A percentile compares a stretch with the other conserved stretches of the same genome.
Conservation (phyloP, 495 filamentous ascomycete genomes). For the Penicillium alfredii region DNA sequence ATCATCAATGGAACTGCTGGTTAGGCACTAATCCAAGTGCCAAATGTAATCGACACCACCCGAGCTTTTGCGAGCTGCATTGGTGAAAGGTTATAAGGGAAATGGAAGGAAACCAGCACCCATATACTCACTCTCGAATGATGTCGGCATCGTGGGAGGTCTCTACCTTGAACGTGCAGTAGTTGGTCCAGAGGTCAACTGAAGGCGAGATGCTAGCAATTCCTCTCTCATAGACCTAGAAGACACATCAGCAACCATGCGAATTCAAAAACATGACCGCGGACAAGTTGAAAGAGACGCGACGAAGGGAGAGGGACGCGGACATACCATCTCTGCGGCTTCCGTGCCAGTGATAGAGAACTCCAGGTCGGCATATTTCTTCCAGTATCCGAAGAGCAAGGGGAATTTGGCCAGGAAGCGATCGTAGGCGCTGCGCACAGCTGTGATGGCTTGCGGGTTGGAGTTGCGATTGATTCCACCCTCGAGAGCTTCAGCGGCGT, state of each 20-base stretch:
- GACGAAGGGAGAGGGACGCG: no score
- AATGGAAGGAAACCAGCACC: conserved; percentile 17
- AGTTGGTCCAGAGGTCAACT: conserved; percentile 94
- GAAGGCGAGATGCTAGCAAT: conserved; percentile 89
- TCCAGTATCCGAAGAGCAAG: conserved; percentile 96
- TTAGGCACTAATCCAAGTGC: conserved; percentile 22
- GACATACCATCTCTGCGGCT: conserved; percentile 91
- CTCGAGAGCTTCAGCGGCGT: conserved; percentile 74
- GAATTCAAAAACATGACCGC: no score
- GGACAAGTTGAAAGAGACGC: no score
- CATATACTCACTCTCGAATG: conserved; percentile 87
- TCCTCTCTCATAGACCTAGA: conserved; percentile 88
- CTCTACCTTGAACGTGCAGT: conserved; percentile 95
- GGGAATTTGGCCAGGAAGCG: conserved; percentile 93
- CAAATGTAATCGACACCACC: conserved; percentile 28
- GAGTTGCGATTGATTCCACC: conserved; percentile 95
- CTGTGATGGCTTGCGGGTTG: conserved; percentile 84
- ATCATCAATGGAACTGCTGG: conserved; percentile 37
- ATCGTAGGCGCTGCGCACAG: conserved; percentile 80
- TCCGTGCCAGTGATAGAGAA: conserved; percentile 96
- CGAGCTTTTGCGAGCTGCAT: conserved; percentile 34
- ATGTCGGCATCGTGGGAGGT: conserved; percentile 90
- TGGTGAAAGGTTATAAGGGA: conserved; percentile 34
- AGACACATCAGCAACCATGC: conserved; percentile 18
- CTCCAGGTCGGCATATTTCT: conserved; percentile 97